Percentiles rank a stretch among this genome's conserved stretches.
Conservation (phyloP, 2,329 filamentous ascomycete genomes). For the Aphanoascus verrucosus region DNA sequence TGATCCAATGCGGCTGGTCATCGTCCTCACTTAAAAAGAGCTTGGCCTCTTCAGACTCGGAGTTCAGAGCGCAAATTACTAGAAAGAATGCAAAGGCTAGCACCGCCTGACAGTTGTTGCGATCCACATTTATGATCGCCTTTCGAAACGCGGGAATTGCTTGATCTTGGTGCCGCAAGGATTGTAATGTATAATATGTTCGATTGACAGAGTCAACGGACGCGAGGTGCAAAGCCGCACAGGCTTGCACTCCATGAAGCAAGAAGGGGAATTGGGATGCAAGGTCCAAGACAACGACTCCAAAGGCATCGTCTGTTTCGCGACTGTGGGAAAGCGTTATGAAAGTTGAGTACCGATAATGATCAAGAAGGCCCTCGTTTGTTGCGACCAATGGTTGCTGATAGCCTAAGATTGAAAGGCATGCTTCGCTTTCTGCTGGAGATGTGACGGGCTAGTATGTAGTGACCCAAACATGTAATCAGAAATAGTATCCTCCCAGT, state of each 20-base stretch:
- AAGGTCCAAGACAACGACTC: constrained; percentile 25
- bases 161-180: constrained; percentile 18
- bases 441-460: not conserved
- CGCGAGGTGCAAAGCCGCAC: constrained; percentile 31
- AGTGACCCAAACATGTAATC: constrained; percentile 4
- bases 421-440: constrained; percentile 17
- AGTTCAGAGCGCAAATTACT: constrained; percentile 8
- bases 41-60: too few species aligned
- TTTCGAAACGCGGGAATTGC: constrained; percentile 21
- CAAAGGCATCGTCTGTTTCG: constrained; percentile 23
- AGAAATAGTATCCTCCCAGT: constrained; percentile 16
- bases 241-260: constrained; percentile 34
- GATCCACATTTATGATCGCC: constrained; percentile 15
- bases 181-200: constrained; percentile 15
- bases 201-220: constrained; percentile 19
- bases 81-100: constrained; percentile 18
- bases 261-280: constrained; percentile 29
- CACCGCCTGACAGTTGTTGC: constrained; percentile 18
- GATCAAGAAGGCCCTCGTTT: constrained; percentile 13
- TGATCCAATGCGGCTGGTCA: too few species aligned
- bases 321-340: constrained; percentile 15
- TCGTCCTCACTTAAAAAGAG: too few species aligned
- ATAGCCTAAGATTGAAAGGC: too few species aligned
- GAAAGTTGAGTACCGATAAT: constrained; percentile 19
- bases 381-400: too few species aligned